These are phyloP conservation scores for Globisporangium megalacanthum DNA, from an alignment of 352 stramenopile genomes.

Conservation along the genomic window DNA sequence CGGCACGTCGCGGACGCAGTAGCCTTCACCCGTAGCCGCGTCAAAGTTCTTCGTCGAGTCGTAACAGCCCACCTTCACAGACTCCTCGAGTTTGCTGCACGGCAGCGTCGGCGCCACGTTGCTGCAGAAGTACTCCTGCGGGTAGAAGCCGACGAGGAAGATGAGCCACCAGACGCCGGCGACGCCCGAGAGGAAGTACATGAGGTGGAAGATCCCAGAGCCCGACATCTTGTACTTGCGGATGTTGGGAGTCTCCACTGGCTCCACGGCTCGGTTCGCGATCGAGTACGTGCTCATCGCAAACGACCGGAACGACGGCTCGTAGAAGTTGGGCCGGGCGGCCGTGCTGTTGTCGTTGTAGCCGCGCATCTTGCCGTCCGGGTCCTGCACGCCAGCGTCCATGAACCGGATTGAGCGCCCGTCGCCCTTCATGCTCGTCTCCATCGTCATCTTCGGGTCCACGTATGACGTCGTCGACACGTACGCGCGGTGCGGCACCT, in stretches of 20 bases:
- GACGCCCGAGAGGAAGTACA: slow-evolving; percentile 74
- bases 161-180: slow-evolving; percentile 76
- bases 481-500: slow-evolving; percentile 79
- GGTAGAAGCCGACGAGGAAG: slow-evolving; percentile 78
- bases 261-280: slow-evolving; percentile 79
- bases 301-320: slow-evolving; percentile 86
- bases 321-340: slow-evolving; percentile 73
- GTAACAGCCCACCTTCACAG: slow-evolving; percentile 45
- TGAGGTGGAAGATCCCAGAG: slow-evolving; percentile 75
- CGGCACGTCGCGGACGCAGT: slow-evolving; percentile 73
- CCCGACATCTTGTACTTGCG: slow-evolving; percentile 91
- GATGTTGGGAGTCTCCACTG: slow-evolving; percentile 86
- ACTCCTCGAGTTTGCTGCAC: slow-evolving; percentile 49
- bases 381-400: slow-evolving; percentile 78
- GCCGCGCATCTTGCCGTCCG: slow-evolving; percentile 75
- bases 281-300: slow-evolving; percentile 89
- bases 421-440: slow-evolving; percentile 68
- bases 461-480: slow-evolving; percentile 85
- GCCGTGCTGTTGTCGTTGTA: slow-evolving; percentile 75
- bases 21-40: slow-evolving; percentile 44
- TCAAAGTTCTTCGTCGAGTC: slow-evolving; percentile 76
- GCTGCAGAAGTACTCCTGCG: slow-evolving; percentile 75
- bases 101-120: slow-evolving; percentile 65
- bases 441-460: slow-evolving; percentile 78
- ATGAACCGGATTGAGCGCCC: slow-evolving; percentile 84